phyloP scores from a whole-genome alignment of 2,329 filamentous ascomycete species.

The Ceratocystis harringtonii region DNA sequence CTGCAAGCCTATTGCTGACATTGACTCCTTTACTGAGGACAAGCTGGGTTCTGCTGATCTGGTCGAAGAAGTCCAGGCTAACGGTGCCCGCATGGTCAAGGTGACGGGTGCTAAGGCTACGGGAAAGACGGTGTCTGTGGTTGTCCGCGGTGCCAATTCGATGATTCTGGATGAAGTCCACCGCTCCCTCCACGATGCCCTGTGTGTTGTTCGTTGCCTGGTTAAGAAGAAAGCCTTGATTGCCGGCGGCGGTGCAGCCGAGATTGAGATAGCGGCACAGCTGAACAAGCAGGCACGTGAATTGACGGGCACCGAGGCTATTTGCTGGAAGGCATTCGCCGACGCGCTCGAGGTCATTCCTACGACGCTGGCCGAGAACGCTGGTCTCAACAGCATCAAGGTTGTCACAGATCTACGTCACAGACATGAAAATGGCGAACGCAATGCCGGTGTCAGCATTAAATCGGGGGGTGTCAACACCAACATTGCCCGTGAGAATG shows the following conservation, averaged over 20 bases:
- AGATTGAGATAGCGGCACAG: slow-evolving; percentile 87
- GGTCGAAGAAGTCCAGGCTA: slow-evolving; percentile 78
- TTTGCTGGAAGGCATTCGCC: slow-evolving; percentile 98
- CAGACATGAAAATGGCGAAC: slow-evolving; percentile 86
- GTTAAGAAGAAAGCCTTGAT: slow-evolving; percentile 99
- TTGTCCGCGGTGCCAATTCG: slow-evolving; percentile 84
- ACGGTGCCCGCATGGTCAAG: slow-evolving; percentile 85
- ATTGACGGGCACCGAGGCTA: slow-evolving; percentile 80
- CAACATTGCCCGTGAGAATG: slow-evolving; percentile 93
- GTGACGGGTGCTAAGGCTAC: slow-evolving; percentile 77
- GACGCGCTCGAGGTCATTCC: slow-evolving; percentile 96
- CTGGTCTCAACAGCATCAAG: slow-evolving; percentile 94
- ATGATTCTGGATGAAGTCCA: slow-evolving; percentile 95
- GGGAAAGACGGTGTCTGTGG: slow-evolving; percentile 82
- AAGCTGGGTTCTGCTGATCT: slow-evolving; percentile 90
- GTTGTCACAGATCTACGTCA: slow-evolving; percentile 93
- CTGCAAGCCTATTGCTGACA: slow-evolving; percentile 96
- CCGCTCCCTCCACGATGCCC: slow-evolving; percentile 88
- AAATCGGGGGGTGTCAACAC: slow-evolving; percentile 93
- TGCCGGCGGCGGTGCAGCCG: slow-evolving; percentile 86
- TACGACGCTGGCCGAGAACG: slow-evolving; percentile 92
- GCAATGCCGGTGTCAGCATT: slow-evolving; percentile 94
- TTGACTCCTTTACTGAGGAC: slow-evolving; percentile 97
- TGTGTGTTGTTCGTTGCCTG: slow-evolving; percentile 90
- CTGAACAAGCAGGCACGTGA: slow-evolving; percentile 69